phyloP scores from a whole-genome alignment of 257 asterid genomes.

The Vinca minor region DNA sequence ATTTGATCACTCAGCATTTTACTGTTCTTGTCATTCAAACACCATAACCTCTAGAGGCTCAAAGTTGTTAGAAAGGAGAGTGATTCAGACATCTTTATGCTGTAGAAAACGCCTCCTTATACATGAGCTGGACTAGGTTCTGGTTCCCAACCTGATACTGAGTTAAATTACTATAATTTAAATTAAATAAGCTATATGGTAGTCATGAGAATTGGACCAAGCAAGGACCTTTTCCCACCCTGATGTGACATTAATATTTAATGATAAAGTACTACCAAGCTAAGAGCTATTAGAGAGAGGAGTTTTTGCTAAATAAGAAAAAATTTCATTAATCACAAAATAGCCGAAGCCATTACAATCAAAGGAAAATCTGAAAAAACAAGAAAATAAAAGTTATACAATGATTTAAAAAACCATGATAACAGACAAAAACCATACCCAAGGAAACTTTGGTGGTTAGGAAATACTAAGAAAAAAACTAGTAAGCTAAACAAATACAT shows the following conservation, averaged over 20 bases:
- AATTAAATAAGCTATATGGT: background rate
- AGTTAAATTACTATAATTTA: background rate
- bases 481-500: too few relatives aligned
- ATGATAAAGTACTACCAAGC: background rate
- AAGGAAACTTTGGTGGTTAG: too few relatives aligned
- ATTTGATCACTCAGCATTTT: background rate
- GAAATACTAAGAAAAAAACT: too few relatives aligned
- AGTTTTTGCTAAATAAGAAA: too few relatives aligned
- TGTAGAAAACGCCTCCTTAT: background rate
- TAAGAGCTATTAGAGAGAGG: background rate
- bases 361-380: too few relatives aligned
- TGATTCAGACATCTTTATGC: background rate
- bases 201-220: constrained; percentile 1
- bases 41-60: background rate
- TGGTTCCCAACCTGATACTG: background rate
- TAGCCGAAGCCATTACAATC: too few relatives aligned
- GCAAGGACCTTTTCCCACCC: constrained; percentile 2
- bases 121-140: background rate
- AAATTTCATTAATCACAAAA: too few relatives aligned
- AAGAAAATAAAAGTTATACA: too few relatives aligned
- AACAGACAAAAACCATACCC: too few relatives aligned
- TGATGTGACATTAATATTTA: background rate
- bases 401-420: too few relatives aligned
- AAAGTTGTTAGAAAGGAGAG: background rate
- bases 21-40: background rate